A percentile compares a stretch with the other conserved stretches of the same genome.
These are phyloP conservation scores for Suillus weaverae DNA, from an alignment of 768 basidiomycete species.

Conservation along the genomic window DNA sequence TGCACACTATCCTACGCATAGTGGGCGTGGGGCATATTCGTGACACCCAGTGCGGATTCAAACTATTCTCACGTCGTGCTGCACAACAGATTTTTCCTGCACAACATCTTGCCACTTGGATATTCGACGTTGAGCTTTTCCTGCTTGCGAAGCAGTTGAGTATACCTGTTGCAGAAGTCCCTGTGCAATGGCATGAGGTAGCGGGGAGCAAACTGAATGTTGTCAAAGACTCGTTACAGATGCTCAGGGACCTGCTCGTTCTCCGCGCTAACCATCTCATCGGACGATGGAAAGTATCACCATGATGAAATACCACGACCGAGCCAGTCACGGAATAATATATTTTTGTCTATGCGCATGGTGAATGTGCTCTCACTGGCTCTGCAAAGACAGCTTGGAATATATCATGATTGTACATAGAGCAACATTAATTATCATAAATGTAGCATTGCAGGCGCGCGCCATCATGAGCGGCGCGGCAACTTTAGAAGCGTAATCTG, in stretches of 20 bases:
- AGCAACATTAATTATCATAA: not conserved
- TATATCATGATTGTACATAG: not conserved
- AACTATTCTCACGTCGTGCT: constrained; percentile 83
- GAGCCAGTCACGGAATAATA: not conserved
- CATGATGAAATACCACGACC: constrained; percentile 22
- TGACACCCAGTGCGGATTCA: constrained; percentile 98
- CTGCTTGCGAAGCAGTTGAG: constrained; percentile 76
- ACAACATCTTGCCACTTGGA: constrained; percentile 90
- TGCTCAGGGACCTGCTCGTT: constrained; percentile 85
- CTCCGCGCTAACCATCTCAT: constrained; percentile 78
- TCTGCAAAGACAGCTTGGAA: not conserved
- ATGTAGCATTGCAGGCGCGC: not conserved
- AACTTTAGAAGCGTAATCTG: not conserved
- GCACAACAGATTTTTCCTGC: constrained; percentile 82
- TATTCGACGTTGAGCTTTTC: constrained; percentile 94
- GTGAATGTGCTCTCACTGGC: not conserved
- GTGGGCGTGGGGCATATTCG: constrained; percentile 89
- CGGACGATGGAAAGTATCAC: constrained; percentile 66
- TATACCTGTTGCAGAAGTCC: constrained; percentile 83
- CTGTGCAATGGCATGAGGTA: constrained; percentile 93
- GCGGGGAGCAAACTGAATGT: constrained; percentile 90
- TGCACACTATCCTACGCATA: constrained; percentile 85
- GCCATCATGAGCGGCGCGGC: not conserved
- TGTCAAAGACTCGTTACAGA: constrained; percentile 80
- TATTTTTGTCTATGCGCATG: not conserved